Base-by-base conservation (phyloP, 2,329 filamentous ascomycete species). In the Talaromyces atroroseus region DNA sequence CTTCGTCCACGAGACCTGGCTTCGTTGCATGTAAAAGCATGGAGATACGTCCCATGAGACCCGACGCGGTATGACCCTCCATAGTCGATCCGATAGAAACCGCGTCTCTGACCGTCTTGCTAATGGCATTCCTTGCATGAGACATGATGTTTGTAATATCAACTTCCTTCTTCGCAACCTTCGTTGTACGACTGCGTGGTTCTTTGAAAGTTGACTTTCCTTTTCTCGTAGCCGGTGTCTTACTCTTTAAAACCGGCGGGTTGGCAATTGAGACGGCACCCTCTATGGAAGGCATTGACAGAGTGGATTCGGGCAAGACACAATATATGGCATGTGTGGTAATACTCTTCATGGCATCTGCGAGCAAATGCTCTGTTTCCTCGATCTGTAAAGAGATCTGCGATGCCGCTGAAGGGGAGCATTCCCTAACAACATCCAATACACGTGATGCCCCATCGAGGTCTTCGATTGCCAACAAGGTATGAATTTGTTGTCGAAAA, bases 261-360 rank as follows among this genome's bases (percentile, higher is more conserved):
- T 61, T 3, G 71, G 57, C 2, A 73, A 73, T 26, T n/a, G 55
- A 29, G 5, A 56, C 46, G 20, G 49, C 38, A 18, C 49, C 26
- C 68, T 61, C 70, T 66, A 92, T 78, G 0, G 89, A 85, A 1
- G 92, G 90, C 58, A 92, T 87, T 0, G 91, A 95, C 24, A 96
- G 85, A 0, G 91, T 96, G 0, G 94, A 96, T 65, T 99, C 94
- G 47, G 92, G 89, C 16, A 97, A 81, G 10, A 92, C 88, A 18
- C 90, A 95, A 70, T 92, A 95, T 3, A 94, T 87, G 2, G 92
- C 86, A 70, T 96, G 89, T 4, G 82, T 81, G 12, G 85, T 81
- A 77, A 96, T 89, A 48, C 71, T 64, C 16, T 68, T 66, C 49
- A 76, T 69, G n/a, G 71, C 71, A 52, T 75, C 66, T 1, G 67